Conservation (phyloP, 2,329 filamentous ascomycete genomes). For the Colletotrichum eleusines region DNA sequence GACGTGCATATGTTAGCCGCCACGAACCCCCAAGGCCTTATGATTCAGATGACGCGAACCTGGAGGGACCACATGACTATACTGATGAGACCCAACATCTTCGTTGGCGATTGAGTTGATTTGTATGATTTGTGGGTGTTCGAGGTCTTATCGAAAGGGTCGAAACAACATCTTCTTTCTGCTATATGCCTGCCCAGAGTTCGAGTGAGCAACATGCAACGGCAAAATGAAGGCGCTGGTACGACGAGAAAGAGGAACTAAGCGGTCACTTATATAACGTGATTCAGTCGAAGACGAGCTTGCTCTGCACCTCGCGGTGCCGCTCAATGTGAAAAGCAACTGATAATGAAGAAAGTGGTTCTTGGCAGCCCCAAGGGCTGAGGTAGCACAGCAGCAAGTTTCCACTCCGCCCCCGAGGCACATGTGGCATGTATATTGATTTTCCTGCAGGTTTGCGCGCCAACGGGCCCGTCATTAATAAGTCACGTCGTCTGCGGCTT, state of each 20-base stretch:
- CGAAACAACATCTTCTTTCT: not conserved
- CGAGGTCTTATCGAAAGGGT: not conserved
- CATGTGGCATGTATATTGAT: slow-evolving; percentile 20
- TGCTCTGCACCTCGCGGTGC: not conserved
- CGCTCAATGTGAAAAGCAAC: not conserved
- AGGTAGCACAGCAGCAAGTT: slow-evolving; percentile 13
- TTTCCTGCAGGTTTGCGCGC: slow-evolving; percentile 24
- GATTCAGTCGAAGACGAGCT: slow-evolving; percentile 10
- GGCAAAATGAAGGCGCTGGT: not conserved
- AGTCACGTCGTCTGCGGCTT: not conserved
- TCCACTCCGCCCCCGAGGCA: not conserved
- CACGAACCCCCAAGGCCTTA: not conserved
- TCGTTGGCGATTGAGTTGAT: not conserved
- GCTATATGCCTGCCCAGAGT: not conserved
- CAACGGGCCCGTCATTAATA: slow-evolving; percentile 1
- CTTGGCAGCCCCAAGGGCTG: not conserved
- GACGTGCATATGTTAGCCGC: not conserved
- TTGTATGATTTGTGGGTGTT: not conserved
- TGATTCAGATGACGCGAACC: slow-evolving; percentile 3
- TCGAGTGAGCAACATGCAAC: not conserved
- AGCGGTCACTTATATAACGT: not conserved
- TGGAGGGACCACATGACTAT: slow-evolving; percentile 34
- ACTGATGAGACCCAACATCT: slow-evolving; percentile 28
- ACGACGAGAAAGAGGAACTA: not conserved
- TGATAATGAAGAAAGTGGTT: not conserved